Conservation (phyloP, 2,329 filamentous ascomycete species). For the Volutella citrinella region DNA sequence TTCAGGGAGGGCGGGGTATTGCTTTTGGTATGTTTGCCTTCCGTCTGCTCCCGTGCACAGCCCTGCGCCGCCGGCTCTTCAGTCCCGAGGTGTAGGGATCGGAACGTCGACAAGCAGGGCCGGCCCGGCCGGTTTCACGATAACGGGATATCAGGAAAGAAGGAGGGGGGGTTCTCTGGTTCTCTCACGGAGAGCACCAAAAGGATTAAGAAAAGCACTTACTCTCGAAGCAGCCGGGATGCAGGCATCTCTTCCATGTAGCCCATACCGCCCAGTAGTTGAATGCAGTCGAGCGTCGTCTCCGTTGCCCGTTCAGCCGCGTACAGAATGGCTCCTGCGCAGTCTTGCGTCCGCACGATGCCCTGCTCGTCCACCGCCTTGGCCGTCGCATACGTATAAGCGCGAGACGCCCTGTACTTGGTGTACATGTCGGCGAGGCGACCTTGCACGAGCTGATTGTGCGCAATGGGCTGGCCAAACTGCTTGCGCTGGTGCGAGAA, state of each 20-base stretch:
- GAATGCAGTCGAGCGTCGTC: slow-evolving; percentile 81
- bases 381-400: slow-evolving; percentile 86
- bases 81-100: too few species aligned
- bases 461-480: slow-evolving; percentile 81
- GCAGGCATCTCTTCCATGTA: slow-evolving; percentile 95
- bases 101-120: neutral
- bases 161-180: too few species aligned
- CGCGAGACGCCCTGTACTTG: slow-evolving; percentile 76
- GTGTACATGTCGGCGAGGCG: slow-evolving; percentile 98
- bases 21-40: too few species aligned
- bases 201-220: slow-evolving; percentile 24
- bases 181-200: too few species aligned
- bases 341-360: slow-evolving; percentile 79
- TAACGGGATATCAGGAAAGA: too few species aligned
- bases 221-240: slow-evolving; percentile 75
- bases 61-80: neutral
- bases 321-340: slow-evolving; percentile 90
- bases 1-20: too few species aligned
- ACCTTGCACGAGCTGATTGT: slow-evolving; percentile 91
- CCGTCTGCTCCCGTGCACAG: too few species aligned
- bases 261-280: slow-evolving; percentile 91
- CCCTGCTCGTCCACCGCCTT: slow-evolving; percentile 74
- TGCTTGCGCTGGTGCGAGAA: slow-evolving; percentile 88
- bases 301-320: slow-evolving; percentile 89
- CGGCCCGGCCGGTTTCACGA: too few species aligned